phyloP scores from a whole-genome alignment of 768 basidiomycete species.

The Candolleomyces eurysporus region DNA sequence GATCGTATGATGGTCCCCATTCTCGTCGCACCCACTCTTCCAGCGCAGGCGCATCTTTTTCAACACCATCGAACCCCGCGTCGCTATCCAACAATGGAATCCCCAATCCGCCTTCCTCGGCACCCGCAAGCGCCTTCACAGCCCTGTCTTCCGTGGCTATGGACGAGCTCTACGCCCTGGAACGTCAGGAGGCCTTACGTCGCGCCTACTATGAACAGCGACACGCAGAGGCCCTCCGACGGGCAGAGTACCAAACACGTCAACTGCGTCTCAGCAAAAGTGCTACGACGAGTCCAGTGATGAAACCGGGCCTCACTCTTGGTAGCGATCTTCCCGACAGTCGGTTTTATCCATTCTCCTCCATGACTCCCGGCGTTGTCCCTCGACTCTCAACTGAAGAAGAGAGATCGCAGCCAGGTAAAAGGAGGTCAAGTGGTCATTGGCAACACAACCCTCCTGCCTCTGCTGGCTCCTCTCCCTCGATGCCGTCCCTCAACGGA shows the following conservation, averaged over 20 bases:
- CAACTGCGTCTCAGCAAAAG: conserved; percentile 54
- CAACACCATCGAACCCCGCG: conserved; percentile 7
- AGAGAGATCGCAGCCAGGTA: conserved; percentile 11
- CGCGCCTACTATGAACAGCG: conserved; percentile 85
- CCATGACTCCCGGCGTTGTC: background rate
- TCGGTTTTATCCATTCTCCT: background rate
- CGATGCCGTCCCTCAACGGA: background rate
- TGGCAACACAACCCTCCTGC: conserved; percentile 40
- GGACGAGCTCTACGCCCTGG: conserved; percentile 87
- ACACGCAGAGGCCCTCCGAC: conserved; percentile 61
- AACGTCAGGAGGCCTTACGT: conserved; percentile 79
- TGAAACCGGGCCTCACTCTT: conserved; percentile 32
- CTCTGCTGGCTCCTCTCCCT: background rate
- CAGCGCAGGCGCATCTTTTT: background rate
- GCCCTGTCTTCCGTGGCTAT: conserved; percentile 75
- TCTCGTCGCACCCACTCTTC: conserved; percentile 27
- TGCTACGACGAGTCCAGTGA: conserved; percentile 64
- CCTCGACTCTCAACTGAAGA: background rate
- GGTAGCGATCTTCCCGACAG: background rate
- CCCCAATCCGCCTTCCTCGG: conserved; percentile 16
- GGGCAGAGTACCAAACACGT: conserved; percentile 74
- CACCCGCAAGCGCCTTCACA: conserved; percentile 44
- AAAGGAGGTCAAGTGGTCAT: conserved; percentile 53
- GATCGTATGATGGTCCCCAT: conserved; percentile 43
- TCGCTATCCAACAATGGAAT: conserved; percentile 9